Evolutionary conservation across 192 early-diverging fungal genomes (phyloP).

Genomic region (Lobosporangium transversale): DNA sequence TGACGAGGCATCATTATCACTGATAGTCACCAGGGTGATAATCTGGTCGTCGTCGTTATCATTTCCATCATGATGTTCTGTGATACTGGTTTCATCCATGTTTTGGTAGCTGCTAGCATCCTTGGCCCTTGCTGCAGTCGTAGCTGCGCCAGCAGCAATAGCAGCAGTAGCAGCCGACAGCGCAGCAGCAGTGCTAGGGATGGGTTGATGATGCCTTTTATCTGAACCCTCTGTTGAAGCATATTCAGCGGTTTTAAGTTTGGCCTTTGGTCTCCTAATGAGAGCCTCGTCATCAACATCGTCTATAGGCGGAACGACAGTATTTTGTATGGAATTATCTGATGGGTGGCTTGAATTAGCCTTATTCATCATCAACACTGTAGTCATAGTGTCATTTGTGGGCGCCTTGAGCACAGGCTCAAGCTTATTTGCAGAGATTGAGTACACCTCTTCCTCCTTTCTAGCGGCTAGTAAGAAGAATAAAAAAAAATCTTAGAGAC

Average conservation of each 20-base stretch:
- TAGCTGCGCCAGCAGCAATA: background rate
- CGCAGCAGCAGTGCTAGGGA: background rate
- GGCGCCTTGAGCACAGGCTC: background rate
- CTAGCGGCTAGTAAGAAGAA: background rate
- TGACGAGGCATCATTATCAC: background rate
- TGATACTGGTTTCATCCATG: too few species aligned
- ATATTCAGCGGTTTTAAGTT: too few species aligned
- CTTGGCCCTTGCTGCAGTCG: background rate
- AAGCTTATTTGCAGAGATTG: slow-evolving; percentile 17
- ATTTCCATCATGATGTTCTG: too few species aligned
- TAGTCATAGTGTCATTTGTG: background rate
- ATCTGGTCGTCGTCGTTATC: too few species aligned
- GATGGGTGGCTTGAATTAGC: slow-evolving; percentile 5
- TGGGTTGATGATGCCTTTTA: background rate
- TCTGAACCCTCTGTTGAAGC: too few species aligned
- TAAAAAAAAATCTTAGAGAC: background rate
- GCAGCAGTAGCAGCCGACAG: slow-evolving; percentile 4
- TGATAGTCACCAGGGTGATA: too few species aligned
- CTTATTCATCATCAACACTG: slow-evolving; percentile 15
- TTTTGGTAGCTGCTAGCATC: too few species aligned
- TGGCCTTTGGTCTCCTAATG: too few species aligned
- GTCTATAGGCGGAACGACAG: too few species aligned
- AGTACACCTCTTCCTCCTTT: background rate
- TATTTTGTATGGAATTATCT: too few species aligned
- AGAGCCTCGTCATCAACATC: too few species aligned